phyloP scores from a whole-genome alignment of 2,329 filamentous ascomycete species.

The Cercospora janseana region DNA sequence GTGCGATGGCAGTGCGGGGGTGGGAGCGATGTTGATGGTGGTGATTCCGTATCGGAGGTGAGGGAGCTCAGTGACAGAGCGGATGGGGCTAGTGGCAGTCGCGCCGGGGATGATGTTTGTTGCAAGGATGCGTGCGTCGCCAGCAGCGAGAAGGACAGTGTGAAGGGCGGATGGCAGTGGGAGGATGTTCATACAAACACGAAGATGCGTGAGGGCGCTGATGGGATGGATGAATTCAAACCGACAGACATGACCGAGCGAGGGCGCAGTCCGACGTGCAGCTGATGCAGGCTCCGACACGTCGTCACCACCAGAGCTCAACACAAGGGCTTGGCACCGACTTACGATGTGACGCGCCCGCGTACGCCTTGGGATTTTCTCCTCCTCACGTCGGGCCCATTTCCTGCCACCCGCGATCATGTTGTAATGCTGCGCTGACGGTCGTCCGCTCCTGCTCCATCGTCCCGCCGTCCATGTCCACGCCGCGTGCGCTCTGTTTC shows the following conservation, averaged over 20 bases:
- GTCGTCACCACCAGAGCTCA: conserved; percentile 5
- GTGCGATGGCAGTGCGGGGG: too few relatives aligned
- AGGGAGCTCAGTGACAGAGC: conserved; percentile 9
- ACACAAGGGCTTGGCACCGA: conserved; percentile 1
- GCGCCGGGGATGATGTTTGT: conserved; percentile 11
- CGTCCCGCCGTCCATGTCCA: background rate
- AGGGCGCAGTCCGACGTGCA: background rate
- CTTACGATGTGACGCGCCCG: background rate
- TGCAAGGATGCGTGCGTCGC: background rate
- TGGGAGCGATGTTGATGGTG: background rate
- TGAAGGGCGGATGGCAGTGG: background rate
- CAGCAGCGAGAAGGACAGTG: conserved; percentile 9
- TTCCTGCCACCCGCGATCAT: too few relatives aligned
- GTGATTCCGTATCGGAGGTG: background rate
- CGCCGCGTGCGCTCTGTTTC: too few relatives aligned
- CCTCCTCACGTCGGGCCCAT: too few relatives aligned
- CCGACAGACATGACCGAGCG: background rate
- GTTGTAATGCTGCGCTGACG: too few relatives aligned
- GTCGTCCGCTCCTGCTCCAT: too few relatives aligned
- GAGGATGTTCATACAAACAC: conserved; percentile 1
- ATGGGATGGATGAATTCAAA: background rate
- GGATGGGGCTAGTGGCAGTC: background rate
- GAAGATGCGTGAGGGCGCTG: background rate
- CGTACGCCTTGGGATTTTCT: background rate
- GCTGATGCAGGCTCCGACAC: conserved; percentile 6